phyloP scores from a whole-genome alignment of 2,329 filamentous ascomycete genomes.

The Cylindrodendrum hubeiense region DNA sequence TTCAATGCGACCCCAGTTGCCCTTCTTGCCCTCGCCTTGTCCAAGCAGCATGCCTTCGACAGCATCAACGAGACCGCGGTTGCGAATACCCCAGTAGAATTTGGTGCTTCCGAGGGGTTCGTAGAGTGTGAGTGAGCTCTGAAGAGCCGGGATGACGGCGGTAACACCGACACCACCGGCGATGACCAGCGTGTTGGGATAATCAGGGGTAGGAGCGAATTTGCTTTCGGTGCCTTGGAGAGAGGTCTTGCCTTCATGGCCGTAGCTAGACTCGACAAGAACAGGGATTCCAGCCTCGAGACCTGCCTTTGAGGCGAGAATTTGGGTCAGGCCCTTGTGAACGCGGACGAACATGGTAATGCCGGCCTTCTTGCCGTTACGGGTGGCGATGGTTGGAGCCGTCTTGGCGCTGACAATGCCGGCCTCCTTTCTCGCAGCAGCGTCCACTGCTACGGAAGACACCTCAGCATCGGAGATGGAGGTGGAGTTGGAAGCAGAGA shows the following conservation, averaged over 20 bases:
- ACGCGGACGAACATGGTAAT: slow-evolving; percentile 45
- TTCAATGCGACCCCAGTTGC: slow-evolving; percentile 44
- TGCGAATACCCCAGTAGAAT: slow-evolving; percentile 47
- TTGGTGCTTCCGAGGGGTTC: slow-evolving; percentile 41
- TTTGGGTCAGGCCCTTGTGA: slow-evolving; percentile 41
- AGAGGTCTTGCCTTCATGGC: slow-evolving; percentile 37
- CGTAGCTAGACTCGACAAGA: slow-evolving; percentile 47
- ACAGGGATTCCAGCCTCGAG: slow-evolving; percentile 37
- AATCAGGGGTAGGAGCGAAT: slow-evolving; percentile 36
- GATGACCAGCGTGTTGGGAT: slow-evolving; percentile 45
- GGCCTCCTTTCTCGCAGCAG: slow-evolving; percentile 30
- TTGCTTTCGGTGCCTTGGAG: slow-evolving; percentile 33
- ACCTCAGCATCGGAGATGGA: slow-evolving; percentile 31
- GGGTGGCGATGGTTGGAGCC: slow-evolving; percentile 5
- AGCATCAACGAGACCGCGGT: slow-evolving; percentile 40
- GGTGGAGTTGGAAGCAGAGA: slow-evolving; percentile 11
- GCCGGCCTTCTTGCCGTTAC: slow-evolving; percentile 26
- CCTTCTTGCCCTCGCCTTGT: slow-evolving; percentile 4
- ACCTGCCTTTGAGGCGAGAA: slow-evolving; percentile 33
- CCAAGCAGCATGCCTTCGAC: slow-evolving; percentile 41
- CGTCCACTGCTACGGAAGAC: not conserved
- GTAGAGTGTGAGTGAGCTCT: slow-evolving; percentile 35
- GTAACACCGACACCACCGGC: slow-evolving; percentile 50
- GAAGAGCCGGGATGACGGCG: slow-evolving; percentile 43
- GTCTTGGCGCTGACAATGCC: slow-evolving; percentile 12